Conservation (phyloP, 2,329 filamentous ascomycete species). For the Hysterium pulicare region DNA sequence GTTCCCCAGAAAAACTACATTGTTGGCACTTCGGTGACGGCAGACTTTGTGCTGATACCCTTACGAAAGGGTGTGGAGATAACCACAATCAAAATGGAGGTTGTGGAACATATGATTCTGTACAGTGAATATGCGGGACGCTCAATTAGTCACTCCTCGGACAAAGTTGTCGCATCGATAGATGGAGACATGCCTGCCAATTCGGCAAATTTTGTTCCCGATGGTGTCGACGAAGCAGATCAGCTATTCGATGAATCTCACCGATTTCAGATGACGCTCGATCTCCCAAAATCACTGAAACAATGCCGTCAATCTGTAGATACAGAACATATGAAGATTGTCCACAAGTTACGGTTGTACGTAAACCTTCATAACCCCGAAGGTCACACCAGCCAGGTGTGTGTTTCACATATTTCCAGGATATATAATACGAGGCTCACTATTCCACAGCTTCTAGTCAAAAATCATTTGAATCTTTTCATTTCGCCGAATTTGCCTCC, state of each 20-base stretch:
- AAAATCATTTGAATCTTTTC: slow-evolving; percentile 86
- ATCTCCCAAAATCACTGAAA: slow-evolving; percentile 76
- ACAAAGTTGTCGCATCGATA: slow-evolving; percentile 27
- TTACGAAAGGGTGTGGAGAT: slow-evolving; percentile 84
- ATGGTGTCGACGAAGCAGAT: slow-evolving; percentile 30
- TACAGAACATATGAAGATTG: slow-evolving; percentile 82
- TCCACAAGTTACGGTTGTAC: slow-evolving; percentile 88
- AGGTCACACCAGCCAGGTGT: slow-evolving; percentile 84
- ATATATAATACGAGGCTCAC: background rate
- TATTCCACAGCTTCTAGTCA: slow-evolving; percentile 70
- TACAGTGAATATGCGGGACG: slow-evolving; percentile 30
- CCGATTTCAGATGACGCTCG: slow-evolving; percentile 56
- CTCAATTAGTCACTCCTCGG: slow-evolving; percentile 19
- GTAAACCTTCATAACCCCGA: slow-evolving; percentile 93
- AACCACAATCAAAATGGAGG: slow-evolving; percentile 74
- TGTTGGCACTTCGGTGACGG: slow-evolving; percentile 79
- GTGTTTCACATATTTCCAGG: slow-evolving; percentile 14
- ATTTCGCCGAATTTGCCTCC: slow-evolving; percentile 92
- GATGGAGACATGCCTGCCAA: slow-evolving; percentile 36
- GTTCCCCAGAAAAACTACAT: slow-evolving; percentile 93
- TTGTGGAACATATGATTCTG: slow-evolving; percentile 65
- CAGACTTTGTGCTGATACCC: slow-evolving; percentile 84
- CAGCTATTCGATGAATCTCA: slow-evolving; percentile 55
- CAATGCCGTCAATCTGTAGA: slow-evolving; percentile 88
- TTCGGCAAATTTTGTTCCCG: slow-evolving; percentile 26